A percentile compares a stretch with the other conserved stretches of the same genome.
These are phyloP conservation scores for Oryza rufipogon DNA, from an alignment of 176 grass and related monocot genomes.

Conservation along the genomic window DNA sequence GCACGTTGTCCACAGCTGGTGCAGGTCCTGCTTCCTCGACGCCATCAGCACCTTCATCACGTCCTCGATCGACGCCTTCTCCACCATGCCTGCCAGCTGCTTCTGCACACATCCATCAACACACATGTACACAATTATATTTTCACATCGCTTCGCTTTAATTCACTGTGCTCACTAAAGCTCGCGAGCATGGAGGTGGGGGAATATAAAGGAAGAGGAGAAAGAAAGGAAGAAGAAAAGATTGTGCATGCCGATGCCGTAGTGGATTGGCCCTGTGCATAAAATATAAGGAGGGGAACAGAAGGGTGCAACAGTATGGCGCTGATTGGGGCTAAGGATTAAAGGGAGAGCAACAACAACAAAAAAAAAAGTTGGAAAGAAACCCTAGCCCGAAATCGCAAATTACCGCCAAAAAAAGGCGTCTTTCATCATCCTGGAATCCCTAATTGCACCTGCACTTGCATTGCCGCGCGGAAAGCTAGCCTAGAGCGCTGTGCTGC, in stretches of 20 bases:
- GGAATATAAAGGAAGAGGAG: conserved; percentile 35
- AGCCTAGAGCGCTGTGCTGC: conserved; percentile 7
- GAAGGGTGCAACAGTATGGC: conserved; percentile 55
- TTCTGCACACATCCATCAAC: conserved; percentile 58
- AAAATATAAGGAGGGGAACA: conserved; percentile 58
- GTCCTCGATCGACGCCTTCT: conserved; percentile 99
- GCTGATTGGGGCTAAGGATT: conserved; percentile 48
- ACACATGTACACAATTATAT: background rate
- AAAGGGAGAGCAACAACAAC: background rate
- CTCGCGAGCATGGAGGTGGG: conserved; percentile 36
- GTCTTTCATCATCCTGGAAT: background rate
- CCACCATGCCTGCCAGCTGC: conserved; percentile 89
- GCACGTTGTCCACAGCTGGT: conserved; percentile 95
- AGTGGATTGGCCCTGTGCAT: conserved; percentile 66
- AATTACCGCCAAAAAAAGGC: background rate
- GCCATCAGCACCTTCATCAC: conserved; percentile 98
- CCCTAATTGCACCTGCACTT: conserved; percentile 25
- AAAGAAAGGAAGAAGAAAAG: background rate
- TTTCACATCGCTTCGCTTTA: background rate
- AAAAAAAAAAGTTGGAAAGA: conserved; percentile 9
- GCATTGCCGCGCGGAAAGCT: conserved; percentile 1
- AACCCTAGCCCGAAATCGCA: conserved; percentile 55
- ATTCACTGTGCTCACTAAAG: conserved; percentile 30
- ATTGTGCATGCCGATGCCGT: conserved; percentile 8
- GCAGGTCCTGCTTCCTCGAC: conserved; percentile 92